Conservation (phyloP, 73 alveolate genomes). For the Halteria grandinella region DNA sequence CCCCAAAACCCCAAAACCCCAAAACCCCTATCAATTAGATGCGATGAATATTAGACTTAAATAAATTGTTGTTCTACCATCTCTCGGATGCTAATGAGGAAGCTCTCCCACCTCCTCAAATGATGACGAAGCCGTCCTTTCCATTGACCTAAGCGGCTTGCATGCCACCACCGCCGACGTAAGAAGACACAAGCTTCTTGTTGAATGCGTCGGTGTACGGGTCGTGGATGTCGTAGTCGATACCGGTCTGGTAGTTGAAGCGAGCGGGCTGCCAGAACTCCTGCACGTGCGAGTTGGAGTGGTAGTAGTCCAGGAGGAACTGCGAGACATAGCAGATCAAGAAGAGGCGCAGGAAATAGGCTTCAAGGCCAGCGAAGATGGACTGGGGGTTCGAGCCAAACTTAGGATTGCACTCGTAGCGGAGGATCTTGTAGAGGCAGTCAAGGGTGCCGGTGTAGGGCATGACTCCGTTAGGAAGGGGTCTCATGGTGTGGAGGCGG, state of each 20-base stretch:
- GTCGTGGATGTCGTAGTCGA: conserved; percentile 65
- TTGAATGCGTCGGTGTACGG: conserved; percentile 68
- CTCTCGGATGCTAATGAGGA: too few species aligned
- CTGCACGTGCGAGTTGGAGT: neutral
- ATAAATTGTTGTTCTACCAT: too few species aligned
- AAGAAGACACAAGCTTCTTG: too few species aligned
- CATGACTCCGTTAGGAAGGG: conserved; percentile 63
- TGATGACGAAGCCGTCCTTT: too few species aligned
- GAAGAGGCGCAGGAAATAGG: conserved; percentile 54
- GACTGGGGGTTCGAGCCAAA: conserved; percentile 51
- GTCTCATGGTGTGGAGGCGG: conserved; percentile 65
- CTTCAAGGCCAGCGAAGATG: conserved; percentile 64
- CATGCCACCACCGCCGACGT: too few species aligned
- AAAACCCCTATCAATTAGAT: too few species aligned
- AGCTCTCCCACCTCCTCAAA: too few species aligned
- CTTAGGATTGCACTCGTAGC: conserved; percentile 54
- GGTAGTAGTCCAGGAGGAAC: conserved; percentile 52
- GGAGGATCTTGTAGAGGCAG: conserved; percentile 37
- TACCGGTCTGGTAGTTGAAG: conserved; percentile 45
- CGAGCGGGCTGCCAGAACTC: conserved; percentile 61
- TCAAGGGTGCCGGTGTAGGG: conserved; percentile 62
- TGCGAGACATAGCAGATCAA: conserved; percentile 56
- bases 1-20: too few species aligned
- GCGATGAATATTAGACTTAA: too few species aligned
- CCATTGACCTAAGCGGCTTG: too few species aligned